Evolutionary conservation across 768 basidiomycete genomes (phyloP), one percentile per base, ranked within the genome.

Genomic region (Hericium erinaceus): DNA sequence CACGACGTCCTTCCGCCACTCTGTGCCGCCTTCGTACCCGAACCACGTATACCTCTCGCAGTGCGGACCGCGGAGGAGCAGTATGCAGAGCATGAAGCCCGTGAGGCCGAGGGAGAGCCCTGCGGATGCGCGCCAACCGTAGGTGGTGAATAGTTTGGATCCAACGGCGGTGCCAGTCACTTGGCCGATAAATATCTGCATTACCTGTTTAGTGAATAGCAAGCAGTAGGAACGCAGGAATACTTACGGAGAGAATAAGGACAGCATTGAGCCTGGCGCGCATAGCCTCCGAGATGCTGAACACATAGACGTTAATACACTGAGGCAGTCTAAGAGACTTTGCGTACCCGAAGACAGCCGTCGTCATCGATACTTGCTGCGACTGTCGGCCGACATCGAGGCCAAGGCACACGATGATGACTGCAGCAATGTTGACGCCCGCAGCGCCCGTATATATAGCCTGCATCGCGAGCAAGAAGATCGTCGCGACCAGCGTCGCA

Each of bases 111-210:
- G 53, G 20, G 65, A 66, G 16, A 68, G 49, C 38, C 39, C 33
- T 20, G 54, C 57, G 9, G 65, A 69, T 3, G 69, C 64, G 8
- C 57, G 60, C 69, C 70, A 73, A 9, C 74, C 74, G 39, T 67
- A 53, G 3, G 59, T 18, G 18, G 70, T 68, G 61, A 73, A 75
- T 9, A 74, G 61, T 40, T 66, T 64, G 2, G 71, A 71, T 16
- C 73, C 65, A 16, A 70, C 71, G 4, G 71, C 68, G 24, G 72
- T 72, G 13, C 74, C 73, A 18, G 68, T 69, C 12, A 73, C 72
- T 60, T 74, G 72, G 2, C 73, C 74, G n/a, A 58, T 52, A 18
- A 58, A 55, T 18, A 58, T 39, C 52, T 57, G 24, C 39, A 52
- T 8, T 18, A 15, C 26, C 15, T 4, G 7, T 15, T 2, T n/a